phyloP scores from a whole-genome alignment of 2,329 filamentous ascomycete genomes.

The Chaetomiaceae sp. region DNA sequence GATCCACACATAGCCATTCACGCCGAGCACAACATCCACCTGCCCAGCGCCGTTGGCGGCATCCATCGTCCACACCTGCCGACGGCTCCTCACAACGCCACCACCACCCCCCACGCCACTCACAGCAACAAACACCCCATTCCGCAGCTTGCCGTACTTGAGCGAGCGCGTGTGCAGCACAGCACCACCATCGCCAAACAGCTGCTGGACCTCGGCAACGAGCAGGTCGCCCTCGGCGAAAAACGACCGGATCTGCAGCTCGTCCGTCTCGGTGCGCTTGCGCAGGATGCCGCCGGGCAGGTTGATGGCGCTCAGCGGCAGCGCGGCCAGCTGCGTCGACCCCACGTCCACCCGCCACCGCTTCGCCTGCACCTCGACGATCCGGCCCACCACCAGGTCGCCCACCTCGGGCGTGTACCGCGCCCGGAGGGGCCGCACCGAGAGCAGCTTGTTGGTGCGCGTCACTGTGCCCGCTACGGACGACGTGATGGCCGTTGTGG shows the following conservation, averaged over 20 bases:
- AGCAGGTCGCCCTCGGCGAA: conserved; percentile 93
- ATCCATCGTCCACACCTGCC: conserved; percentile 83
- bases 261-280: conserved; percentile 89
- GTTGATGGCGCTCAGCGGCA: conserved; percentile 88
- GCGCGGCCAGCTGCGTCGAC: conserved; percentile 74
- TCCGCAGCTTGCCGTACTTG: conserved; percentile 92
- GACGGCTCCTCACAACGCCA: conserved; percentile 75
- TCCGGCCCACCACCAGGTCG: conserved; percentile 88
- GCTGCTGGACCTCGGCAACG: conserved; percentile 88
- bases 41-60: conserved; percentile 50
- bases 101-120: conserved; percentile 77
- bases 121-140: conserved; percentile 83
- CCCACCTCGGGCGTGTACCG: conserved; percentile 95
- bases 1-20: conserved; percentile 97
- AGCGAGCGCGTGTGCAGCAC: conserved; percentile 83
- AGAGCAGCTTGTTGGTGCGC: conserved; percentile 95
- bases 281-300: conserved; percentile 88
- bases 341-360: conserved; percentile 95
- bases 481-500: conserved; percentile 68
- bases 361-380: conserved; percentile 88
- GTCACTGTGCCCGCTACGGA: conserved; percentile 86
- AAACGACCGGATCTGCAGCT: conserved; percentile 95
- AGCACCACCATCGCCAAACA: conserved; percentile 81
- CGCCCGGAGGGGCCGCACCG: conserved; percentile 81
- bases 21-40: conserved; percentile 83